phyloP scores from a whole-genome alignment of 805 yeast genomes.

The Brettanomyces custersianus region DNA sequence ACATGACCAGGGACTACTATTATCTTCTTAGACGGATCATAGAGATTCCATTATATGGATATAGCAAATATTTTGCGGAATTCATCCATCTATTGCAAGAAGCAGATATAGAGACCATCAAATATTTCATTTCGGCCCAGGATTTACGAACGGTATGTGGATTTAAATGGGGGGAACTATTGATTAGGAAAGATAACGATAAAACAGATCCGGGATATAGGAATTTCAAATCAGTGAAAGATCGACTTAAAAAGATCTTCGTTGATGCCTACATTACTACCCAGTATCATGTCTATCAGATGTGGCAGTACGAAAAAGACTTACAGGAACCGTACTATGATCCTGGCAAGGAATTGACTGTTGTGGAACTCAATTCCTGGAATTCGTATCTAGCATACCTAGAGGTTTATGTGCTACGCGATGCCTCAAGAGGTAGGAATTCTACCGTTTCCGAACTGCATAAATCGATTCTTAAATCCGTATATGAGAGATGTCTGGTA shows the following conservation, averaged over 20 bases:
- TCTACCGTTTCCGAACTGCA: slow-evolving; percentile 13
- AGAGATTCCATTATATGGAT: slow-evolving; percentile 51
- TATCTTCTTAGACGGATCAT: slow-evolving; percentile 37
- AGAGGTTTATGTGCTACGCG: slow-evolving; percentile 28
- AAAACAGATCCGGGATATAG: no score
- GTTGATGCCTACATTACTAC: slow-evolving; percentile 47
- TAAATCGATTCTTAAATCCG: slow-evolving; percentile 20
- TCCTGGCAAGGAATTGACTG: slow-evolving; percentile 22
- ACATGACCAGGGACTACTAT: slow-evolving; percentile 25
- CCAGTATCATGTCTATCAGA: slow-evolving; percentile 42
- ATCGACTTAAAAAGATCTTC: slow-evolving; percentile 36
- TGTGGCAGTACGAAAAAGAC: slow-evolving; percentile 40
- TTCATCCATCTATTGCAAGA: slow-evolving; percentile 28
- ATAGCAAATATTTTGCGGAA: slow-evolving; percentile 34
- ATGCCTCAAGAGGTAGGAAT: slow-evolving; percentile 13
- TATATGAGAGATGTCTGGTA: slow-evolving; percentile 41
- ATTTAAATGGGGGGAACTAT: slow-evolving; percentile 15
- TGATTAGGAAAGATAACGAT: slow-evolving; percentile 8
- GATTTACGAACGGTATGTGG: slow-evolving; percentile 14
- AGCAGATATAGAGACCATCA: slow-evolving; percentile 20
- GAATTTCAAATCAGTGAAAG: no score
- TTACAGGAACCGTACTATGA: slow-evolving; percentile 30
- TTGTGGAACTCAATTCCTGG: slow-evolving; percentile 50
- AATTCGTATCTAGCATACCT: slow-evolving; percentile 45
- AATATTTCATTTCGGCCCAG: slow-evolving; percentile 16